Evolutionary conservation across 306 rosid species (phyloP).

Genomic region (Corylus heterophylla): DNA sequence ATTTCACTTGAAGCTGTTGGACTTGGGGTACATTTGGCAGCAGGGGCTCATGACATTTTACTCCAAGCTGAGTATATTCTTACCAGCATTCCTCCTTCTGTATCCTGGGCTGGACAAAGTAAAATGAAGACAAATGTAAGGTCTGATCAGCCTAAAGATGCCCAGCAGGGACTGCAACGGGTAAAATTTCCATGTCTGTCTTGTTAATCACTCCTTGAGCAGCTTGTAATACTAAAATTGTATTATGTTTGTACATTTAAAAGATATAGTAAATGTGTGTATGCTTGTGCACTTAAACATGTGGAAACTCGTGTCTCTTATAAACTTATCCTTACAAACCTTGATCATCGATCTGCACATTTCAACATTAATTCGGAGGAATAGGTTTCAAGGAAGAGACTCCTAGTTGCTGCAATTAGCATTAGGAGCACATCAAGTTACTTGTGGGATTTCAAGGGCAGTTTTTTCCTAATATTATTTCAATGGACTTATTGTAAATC

Average conservation of each 20-base stretch:
- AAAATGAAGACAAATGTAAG: conserved; percentile 54
- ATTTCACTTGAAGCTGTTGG: conserved; percentile 97
- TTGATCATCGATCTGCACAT: not conserved
- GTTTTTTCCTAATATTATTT: not conserved
- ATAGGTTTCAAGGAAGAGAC: not conserved
- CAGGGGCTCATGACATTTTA: conserved; percentile 87
- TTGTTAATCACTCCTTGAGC: conserved; percentile 11
- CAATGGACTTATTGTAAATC: not conserved
- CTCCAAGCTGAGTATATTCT: conserved; percentile 77
- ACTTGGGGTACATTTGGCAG: conserved; percentile 97
- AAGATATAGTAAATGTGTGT: not conserved
- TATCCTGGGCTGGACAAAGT: conserved; percentile 39
- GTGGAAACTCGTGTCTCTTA: not conserved
- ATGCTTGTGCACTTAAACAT: not conserved
- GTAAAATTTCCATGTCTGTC: conserved; percentile 37
- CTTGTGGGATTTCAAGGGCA: not conserved
- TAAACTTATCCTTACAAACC: not conserved
- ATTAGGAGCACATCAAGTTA: not conserved
- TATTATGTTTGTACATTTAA: not conserved
- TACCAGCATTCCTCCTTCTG: conserved; percentile 66
- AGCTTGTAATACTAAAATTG: not conserved
- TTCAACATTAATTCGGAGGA: not conserved
- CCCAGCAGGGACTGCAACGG: conserved; percentile 93
- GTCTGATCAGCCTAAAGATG: conserved; percentile 93
- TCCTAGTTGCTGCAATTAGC: not conserved